Evolutionary conservation across 768 basidiomycete genomes (phyloP).

Genomic region (Podaxis sp.): DNA sequence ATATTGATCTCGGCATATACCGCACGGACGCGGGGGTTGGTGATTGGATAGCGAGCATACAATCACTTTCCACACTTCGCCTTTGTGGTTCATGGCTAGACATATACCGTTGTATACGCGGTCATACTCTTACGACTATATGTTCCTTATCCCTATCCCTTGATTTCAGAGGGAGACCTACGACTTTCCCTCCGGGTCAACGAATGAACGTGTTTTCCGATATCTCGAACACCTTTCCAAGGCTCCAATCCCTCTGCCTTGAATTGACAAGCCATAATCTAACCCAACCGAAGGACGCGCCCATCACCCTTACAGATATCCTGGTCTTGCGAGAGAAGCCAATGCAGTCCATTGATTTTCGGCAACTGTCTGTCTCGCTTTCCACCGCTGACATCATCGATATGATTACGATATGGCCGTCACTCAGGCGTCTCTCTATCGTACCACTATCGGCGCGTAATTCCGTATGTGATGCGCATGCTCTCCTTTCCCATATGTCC

Average conservation of each 20-base stretch:
- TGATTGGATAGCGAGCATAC: background rate
- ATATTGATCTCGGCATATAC: background rate
- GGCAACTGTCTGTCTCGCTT: background rate
- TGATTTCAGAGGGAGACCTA: background rate
- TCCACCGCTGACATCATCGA: background rate
- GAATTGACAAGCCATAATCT: background rate
- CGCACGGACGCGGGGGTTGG: background rate
- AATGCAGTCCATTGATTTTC: background rate
- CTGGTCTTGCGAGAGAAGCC: background rate
- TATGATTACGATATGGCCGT: background rate
- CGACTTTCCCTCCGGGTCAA: background rate
- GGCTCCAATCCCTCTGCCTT: background rate
- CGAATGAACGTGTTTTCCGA: background rate
- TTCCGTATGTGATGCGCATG: background rate
- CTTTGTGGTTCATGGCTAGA: background rate
- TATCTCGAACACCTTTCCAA: background rate
- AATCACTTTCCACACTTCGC: background rate
- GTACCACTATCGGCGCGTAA: background rate
- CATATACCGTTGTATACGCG: background rate
- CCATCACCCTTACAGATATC: background rate
- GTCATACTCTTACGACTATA: background rate
- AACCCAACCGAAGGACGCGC: background rate
- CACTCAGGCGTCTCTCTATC: background rate
- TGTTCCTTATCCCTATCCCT: background rate
- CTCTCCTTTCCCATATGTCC: background rate